Base-by-base conservation (phyloP, 495 filamentous ascomycete genomes). In the Aspergillus affinis region DNA sequence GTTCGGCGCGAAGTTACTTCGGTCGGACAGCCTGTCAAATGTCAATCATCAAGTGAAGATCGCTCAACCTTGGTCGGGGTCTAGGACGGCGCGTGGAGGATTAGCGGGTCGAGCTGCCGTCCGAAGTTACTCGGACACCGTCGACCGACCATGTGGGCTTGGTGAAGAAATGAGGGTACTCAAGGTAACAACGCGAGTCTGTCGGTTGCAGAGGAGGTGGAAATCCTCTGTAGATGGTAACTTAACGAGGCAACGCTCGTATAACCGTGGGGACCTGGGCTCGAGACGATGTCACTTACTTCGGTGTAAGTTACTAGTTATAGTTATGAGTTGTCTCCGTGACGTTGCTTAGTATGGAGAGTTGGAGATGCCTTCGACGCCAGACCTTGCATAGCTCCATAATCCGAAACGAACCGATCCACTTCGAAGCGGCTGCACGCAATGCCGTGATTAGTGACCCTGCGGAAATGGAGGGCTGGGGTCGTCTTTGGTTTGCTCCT, bases 401-500 rank as follows among this genome's bases (percentile, higher is more conserved):
- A 55, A 23, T 17, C 26, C 32, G 21, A 44, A 44, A 21, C 45
- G 21, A 47, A 45, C 36, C 51, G 60, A 55, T 64, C 61, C 57
- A 60, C 57, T 30, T 44, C 57, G 61, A 57, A 59, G 61, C 61
- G 57, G 61, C 57, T 64, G 61, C 61, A 64, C 57, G 61, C 57
- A 60, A 64, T 60, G 57, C 57, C 50, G 57, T 47, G 20, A 46
- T 60, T 55, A 50, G 46, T 54, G 51, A 60, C 45, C 46, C 45
- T 50, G 57, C 30, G 54, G 23, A 45, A 45, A 51, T 49, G 45
- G 58, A 54, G 51, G 51, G 58, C 48, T 60, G 58, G 41, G 18
- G 27, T 12, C 51, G 21, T 45, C n/a, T 55, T 30, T 55, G 29
- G 54, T 58, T 54, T 58, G 46, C n/a, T 54, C 53, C 36, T 55